phyloP scores from a whole-genome alignment of 208 protist species.

The Dictyostelium gargantuum region DNA sequence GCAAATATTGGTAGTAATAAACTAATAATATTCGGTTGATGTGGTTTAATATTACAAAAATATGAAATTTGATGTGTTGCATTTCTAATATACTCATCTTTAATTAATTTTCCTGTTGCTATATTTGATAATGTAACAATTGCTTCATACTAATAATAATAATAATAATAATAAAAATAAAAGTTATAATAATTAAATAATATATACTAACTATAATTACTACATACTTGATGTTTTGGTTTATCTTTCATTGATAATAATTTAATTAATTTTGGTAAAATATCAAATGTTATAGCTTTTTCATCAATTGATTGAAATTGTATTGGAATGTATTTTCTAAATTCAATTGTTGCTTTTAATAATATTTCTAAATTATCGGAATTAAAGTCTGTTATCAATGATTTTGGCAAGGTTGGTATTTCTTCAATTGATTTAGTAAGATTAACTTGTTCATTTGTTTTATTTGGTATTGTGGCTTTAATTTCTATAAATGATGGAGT shows the following conservation, averaged over 20 bases:
- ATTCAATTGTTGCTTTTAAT: conserved; percentile 77
- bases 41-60: conserved; percentile 97
- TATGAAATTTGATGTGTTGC: conserved; percentile 98
- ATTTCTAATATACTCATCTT: conserved; percentile 91
- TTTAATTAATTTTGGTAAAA: conserved; percentile 94
- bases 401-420: too few species aligned
- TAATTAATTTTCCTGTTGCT: conserved; percentile 93
- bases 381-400: conserved; percentile 37
- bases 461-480: neutral
- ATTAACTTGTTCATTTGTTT: too few species aligned
- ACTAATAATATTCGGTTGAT: conserved; percentile 81
- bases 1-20: conserved; percentile 90
- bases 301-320: conserved; percentile 96
- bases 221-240: conserved; percentile 79
- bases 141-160: too few species aligned
- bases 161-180: too few species aligned
- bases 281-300: conserved; percentile 91
- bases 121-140: conserved; percentile 99
- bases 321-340: conserved; percentile 89
- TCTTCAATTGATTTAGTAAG: too few species aligned
- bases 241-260: conserved; percentile 89
- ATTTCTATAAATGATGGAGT: too few species aligned
- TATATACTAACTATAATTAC: too few species aligned
- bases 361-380: conserved; percentile 74
- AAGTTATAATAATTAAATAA: neutral